Percentiles rank a stretch among this genome's conserved stretches.
Evolutionary conservation across 768 basidiomycete species (phyloP).

Genomic region (Phylloporus sp.): DNA sequence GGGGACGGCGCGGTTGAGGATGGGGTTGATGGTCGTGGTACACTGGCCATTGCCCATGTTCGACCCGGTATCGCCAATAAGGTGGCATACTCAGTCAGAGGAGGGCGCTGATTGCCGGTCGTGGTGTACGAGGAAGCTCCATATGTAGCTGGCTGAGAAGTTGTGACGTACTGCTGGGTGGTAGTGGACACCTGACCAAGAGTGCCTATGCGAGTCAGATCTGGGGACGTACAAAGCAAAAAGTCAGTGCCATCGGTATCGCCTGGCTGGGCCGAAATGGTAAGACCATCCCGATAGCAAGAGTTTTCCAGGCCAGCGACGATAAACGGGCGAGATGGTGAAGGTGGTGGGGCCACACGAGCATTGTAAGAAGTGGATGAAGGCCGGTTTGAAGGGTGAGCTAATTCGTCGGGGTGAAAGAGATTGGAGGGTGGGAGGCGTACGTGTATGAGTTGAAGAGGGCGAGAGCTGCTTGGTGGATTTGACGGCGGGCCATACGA

Average conservation of each 20-base stretch:
- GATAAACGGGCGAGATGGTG: slow-evolving; percentile 54
- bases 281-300: slow-evolving; percentile 64
- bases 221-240: slow-evolving; percentile 70
- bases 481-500: slow-evolving; percentile 39
- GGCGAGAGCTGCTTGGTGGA: slow-evolving; percentile 26
- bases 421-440: slow-evolving; percentile 74
- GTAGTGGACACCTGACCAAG: slow-evolving; percentile 61
- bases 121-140: slow-evolving; percentile 38
- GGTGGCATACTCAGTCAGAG: slow-evolving; percentile 73
- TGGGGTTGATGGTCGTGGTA: slow-evolving; percentile 34
- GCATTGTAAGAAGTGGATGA: slow-evolving; percentile 44
- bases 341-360: slow-evolving; percentile 40
- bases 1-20: slow-evolving; percentile 45
- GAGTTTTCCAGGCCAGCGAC: slow-evolving; percentile 57
- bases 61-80: slow-evolving; percentile 75
- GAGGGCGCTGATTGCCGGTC: slow-evolving; percentile 47
- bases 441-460: slow-evolving; percentile 71
- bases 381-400: slow-evolving; percentile 45
- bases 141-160: slow-evolving; percentile 39
- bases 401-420: slow-evolving; percentile 71
- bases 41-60: slow-evolving; percentile 78
- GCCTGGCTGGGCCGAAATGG: slow-evolving; percentile 67
- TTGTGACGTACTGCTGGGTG: slow-evolving; percentile 30
- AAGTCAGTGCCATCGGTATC: slow-evolving; percentile 73
- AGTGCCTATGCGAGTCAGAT: slow-evolving; percentile 66